Evolutionary conservation across 2,329 filamentous ascomycete genomes (phyloP).

Genomic region (Arthroderma sp.): DNA sequence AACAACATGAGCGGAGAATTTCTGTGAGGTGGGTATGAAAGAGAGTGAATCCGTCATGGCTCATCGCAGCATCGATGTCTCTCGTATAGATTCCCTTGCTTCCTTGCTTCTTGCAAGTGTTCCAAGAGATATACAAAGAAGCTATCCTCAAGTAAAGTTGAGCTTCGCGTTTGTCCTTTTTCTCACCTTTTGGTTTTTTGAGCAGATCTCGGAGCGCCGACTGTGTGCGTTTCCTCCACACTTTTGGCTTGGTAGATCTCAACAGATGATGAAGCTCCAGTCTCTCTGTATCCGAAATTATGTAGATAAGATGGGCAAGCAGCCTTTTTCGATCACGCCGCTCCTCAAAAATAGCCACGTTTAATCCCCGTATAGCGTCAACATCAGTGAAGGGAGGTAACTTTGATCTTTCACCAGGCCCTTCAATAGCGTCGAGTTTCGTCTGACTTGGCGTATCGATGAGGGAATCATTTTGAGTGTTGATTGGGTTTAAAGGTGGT

Average conservation of each 20-base stretch:
- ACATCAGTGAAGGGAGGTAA: slow-evolving; percentile 16
- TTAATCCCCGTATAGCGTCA: slow-evolving; percentile 19
- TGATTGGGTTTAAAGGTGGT: slow-evolving; percentile 22
- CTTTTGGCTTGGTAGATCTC: neutral
- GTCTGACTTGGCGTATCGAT: too few relatives aligned
- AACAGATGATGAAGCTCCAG: neutral
- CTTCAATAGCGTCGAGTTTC: too few relatives aligned
- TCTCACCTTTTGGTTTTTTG: neutral
- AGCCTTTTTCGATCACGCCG: slow-evolving; percentile 25
- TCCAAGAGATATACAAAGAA: slow-evolving; percentile 22
- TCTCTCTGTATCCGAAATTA: slow-evolving; percentile 13
- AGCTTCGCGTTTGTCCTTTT: slow-evolving; percentile 12
- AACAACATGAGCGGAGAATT: slow-evolving; percentile 12
- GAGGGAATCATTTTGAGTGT: neutral
- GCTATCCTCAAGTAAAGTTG: slow-evolving; percentile 14
- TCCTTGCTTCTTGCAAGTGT: slow-evolving; percentile 14
- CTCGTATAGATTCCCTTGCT: slow-evolving; percentile 13
- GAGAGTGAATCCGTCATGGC: slow-evolving; percentile 14
- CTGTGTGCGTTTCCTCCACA: neutral
- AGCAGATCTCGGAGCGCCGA: neutral
- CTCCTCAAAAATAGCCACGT: slow-evolving; percentile 24
- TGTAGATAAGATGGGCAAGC: slow-evolving; percentile 19
- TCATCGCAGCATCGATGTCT: slow-evolving; percentile 14
- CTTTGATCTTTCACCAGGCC: too few relatives aligned
- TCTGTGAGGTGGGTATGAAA: slow-evolving; percentile 21